These are phyloP conservation scores for Coniochaeta pulveracea DNA, from an alignment of 2,329 filamentous ascomycete genomes.

Conservation along the genomic window DNA sequence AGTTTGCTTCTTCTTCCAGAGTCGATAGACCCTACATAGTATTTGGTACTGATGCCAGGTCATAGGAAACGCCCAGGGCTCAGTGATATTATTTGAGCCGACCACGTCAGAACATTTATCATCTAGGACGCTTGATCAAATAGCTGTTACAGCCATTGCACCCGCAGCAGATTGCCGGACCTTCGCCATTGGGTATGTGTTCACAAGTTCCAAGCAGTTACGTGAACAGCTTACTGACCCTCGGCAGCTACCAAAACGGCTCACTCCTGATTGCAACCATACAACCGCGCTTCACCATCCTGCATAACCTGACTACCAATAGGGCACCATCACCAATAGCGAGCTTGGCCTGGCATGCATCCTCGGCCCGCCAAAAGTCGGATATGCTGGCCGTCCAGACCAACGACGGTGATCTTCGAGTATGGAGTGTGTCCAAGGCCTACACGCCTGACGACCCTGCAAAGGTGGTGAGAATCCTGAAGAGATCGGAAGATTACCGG, in stretches of 20 bases:
- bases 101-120: slow-evolving; percentile 88
- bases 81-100: slow-evolving; percentile 89
- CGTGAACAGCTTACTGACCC: slow-evolving; percentile 8
- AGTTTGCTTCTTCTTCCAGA: slow-evolving; percentile 18
- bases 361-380: slow-evolving; percentile 88
- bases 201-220: slow-evolving; percentile 1
- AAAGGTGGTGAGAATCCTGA: slow-evolving; percentile 80
- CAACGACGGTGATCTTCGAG: slow-evolving; percentile 79
- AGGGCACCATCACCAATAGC: slow-evolving; percentile 79
- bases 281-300: slow-evolving; percentile 83
- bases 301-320: slow-evolving; percentile 83
- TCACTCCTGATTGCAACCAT: slow-evolving; percentile 83
- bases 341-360: slow-evolving; percentile 87
- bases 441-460: slow-evolving; percentile 62
- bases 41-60: slow-evolving; percentile 14
- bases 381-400: slow-evolving; percentile 96
- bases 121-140: slow-evolving; percentile 77
- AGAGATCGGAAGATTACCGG: slow-evolving; percentile 61
- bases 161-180: slow-evolving; percentile 84
- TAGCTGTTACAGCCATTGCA: slow-evolving; percentile 87
- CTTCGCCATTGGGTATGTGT: slow-evolving; percentile 80
- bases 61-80: slow-evolving; percentile 80
- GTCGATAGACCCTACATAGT: too few species aligned
- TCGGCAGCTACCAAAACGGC: slow-evolving; percentile 94
- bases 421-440: slow-evolving; percentile 91